Base-by-base conservation (phyloP, 176 grass and related monocot genomes). In the Eragrostis nindensis region DNA sequence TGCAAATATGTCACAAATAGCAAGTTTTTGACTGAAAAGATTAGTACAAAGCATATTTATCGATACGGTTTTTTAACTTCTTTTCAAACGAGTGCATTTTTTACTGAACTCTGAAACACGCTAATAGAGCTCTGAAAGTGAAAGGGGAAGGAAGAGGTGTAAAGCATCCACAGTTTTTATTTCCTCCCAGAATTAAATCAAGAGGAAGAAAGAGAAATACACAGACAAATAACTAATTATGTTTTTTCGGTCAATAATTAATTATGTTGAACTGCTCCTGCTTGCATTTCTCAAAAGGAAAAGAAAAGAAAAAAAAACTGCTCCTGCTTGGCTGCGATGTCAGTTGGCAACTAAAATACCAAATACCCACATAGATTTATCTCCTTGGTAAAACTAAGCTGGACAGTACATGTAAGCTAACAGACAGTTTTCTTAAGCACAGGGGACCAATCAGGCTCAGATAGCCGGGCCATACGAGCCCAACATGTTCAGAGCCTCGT, bases 371-470 rank as follows among this genome's bases (percentile, higher is more conserved):
- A 78, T 29, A 88, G 18, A 52, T 62, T 68, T 53, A 80, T n/a
- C 62, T 32, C n/a, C 24, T 12, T 74, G 50, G 66, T 75, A 61
- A 78, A 87, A 83, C 60, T 60, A 73, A 74, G 22, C 60, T 62
- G 76, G 52, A 84, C 62, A 18, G 40, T 57, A 63, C 26, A 11
- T 17, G 25, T 62, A 84, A 17, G 62, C 41, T 44, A 60, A 66
- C 54, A 48, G 2, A 49, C 56, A 71, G 0, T 76, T 62, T 57
- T 42, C 56, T 52, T 66, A 71, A 81, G 29, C 74, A 77, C 24
- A 62, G 7, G 30, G 44, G 42, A 18, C 25, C 50, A 73, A 74
- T 67, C 29, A 80, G 44, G 27, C 57, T 27, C 26, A 41, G 6
- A 80, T 66, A 80, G 30, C 25, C 61, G 57, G 49, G 8, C 22